Base-by-base conservation (phyloP, 352 stramenopile genomes). In the Phytophthora brassicae region DNA sequence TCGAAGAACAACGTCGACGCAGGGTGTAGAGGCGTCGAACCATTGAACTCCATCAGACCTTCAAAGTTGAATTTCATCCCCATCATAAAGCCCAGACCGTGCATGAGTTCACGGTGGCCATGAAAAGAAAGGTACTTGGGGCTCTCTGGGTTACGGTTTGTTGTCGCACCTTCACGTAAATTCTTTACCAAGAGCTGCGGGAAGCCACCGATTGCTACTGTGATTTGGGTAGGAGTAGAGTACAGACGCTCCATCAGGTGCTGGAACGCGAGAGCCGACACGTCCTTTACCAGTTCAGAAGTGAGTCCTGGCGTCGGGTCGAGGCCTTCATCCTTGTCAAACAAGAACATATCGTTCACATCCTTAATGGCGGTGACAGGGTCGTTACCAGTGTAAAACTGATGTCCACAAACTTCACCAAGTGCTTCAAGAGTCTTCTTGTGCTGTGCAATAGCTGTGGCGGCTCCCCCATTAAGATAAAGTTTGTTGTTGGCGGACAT, bases 61-160 rank as follows among this genome's bases (percentile, higher is more conserved):
- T 84, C 73, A 45, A 93, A 93, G 53, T 93, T 74, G 56, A 88
- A 91, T 29, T 86, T 84, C 77, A 87, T 85, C 42, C 84, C 84
- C 54, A 94, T 72, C 77, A 94, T 84, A 50, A 87, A 87, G 6
- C 84, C 84, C 16, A 94, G 59, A 1, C 82, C 84, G 44, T 93
- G 82, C 46, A 94, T 80, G 19, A 94, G 72, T 56, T 94, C 84
- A 41, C 84, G 82, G 45, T 94, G 84, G 38, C 84, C 76, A 59
- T 94, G 84, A 57, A 87, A 93, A 24, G 81, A 91, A 36, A 81
- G 76, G 68, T 90, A 93, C 64, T 89, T 92, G 53, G 72, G 81
- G 6, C 67, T 59, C 17, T 72, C 54, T 0, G 63, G 58, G 29
- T 73, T 67, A 23, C 66, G 70, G 38, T 48, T 68, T 1, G 67